Evolutionary conservation across 768 basidiomycete species (phyloP), one percentile per base, ranked within the genome.

Genomic region (Tylopilus felleus): DNA sequence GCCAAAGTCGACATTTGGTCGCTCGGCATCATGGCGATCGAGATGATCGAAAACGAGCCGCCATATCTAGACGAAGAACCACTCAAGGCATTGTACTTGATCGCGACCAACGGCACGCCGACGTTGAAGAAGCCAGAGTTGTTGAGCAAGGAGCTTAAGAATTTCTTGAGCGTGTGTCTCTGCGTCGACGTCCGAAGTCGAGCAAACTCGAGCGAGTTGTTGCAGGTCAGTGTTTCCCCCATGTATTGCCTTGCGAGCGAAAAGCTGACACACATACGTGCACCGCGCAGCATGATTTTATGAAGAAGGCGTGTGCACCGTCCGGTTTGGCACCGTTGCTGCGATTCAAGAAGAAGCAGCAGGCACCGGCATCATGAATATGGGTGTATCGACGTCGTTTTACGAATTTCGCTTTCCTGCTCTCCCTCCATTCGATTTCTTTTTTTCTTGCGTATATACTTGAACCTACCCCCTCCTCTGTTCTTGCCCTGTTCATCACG

Each of bases 11-110:
- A 96, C 63, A 93, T 97, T 47, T 97, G 94, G 94, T 93, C 91
- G 13, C 80, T 97, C 9, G 94, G 94, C 5, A 97, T 98, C 73
- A 95, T 97, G 93, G 93, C 93, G 5, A 98, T 98, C 56, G 93
- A 98, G 78, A 98, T 98, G 95, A 95, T 98, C 59, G 94, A 98
- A 71, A 94, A 93, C 64, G 94, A 97, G 71, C 94, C 94, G 2
- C 94, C 94, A 7, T 96, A 97, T 69, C 77, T 98, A 38, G 93
- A 96, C 60, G 94, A 98, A 67, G 94, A 98, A 64, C 94, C 94
- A 0, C 76, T 96, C 55, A 92, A 95, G 75, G 94, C 95, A 19
- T 73, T 98, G 43, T 97, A 98, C 71, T 74, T 97, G 56, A 97
- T 98, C 63, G 97, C 96, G 33, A 99, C 96, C 40, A 98, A 98